These are phyloP conservation scores for Aspergillus ostianus DNA, from an alignment of 495 filamentous ascomycete genomes.

Conservation along the genomic window DNA sequence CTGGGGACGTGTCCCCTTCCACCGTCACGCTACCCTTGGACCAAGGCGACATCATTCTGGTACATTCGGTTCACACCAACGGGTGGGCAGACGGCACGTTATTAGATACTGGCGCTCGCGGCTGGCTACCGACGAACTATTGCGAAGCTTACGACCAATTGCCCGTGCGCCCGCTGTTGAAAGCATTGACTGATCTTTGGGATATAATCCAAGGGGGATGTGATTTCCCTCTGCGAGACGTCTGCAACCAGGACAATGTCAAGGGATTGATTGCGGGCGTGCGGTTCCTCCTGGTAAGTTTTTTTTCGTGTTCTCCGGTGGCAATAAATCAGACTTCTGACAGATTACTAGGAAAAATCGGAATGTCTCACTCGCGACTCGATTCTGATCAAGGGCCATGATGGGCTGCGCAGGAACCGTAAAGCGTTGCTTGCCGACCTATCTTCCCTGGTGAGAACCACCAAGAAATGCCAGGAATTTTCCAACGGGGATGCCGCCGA, in stretches of 20 bases:
- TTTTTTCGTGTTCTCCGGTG: constrained; percentile 7
- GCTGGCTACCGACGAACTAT: constrained; percentile 98
- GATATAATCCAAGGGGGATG: constrained; percentile 76
- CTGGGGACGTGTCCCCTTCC: constrained; percentile 63
- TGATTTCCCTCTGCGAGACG: constrained; percentile 64
- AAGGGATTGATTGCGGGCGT: constrained; percentile 92
- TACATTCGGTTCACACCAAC: constrained; percentile 97
- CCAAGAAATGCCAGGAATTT: constrained; percentile 75
- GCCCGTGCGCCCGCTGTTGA: constrained; percentile 79
- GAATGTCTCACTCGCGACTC: constrained; percentile 85
- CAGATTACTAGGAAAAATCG: constrained; percentile 66
- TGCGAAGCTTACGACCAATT: constrained; percentile 91
- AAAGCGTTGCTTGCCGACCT: constrained; percentile 88
- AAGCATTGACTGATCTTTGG: constrained; percentile 88
- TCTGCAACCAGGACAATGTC: constrained; percentile 86
- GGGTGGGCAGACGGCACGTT: constrained; percentile 99
- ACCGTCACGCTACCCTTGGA: constrained; percentile 87
- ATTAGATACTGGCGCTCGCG: constrained; percentile 79
- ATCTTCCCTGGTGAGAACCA: constrained; percentile 81
- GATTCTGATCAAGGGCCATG: constrained; percentile 65
- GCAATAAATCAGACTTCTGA: background rate
- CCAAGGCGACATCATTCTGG: constrained; percentile 85
- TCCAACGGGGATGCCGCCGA: constrained; percentile 47
- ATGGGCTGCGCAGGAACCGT: constrained; percentile 73
- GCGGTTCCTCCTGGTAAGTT: constrained; percentile 78